Evolutionary conservation across 2,329 filamentous ascomycete genomes (phyloP).

Genomic region (Alternaria rosae): DNA sequence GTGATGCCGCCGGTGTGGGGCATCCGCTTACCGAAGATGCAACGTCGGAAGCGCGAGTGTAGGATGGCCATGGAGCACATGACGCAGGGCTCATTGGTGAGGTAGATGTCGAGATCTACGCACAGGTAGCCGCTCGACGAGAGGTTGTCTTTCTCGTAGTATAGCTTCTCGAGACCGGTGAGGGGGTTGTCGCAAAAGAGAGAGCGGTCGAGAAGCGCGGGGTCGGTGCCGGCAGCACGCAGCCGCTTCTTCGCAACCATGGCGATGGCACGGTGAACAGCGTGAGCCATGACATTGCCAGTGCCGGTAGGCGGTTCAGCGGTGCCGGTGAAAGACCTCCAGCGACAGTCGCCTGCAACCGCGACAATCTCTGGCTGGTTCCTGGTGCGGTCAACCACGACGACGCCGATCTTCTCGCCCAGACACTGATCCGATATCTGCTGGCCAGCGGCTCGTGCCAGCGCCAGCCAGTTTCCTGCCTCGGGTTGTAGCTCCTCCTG

Average conservation of each 20-base stretch:
- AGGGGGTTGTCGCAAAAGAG: slow-evolving; percentile 74
- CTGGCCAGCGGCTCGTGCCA: slow-evolving; percentile 70
- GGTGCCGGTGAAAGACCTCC: slow-evolving; percentile 55
- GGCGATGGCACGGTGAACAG: slow-evolving; percentile 79
- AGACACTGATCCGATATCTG: slow-evolving; percentile 65
- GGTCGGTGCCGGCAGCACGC: slow-evolving; percentile 44
- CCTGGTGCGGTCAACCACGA: slow-evolving; percentile 69
- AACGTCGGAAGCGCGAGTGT: slow-evolving; percentile 88
- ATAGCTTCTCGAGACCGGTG: slow-evolving; percentile 68
- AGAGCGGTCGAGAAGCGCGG: slow-evolving; percentile 38
- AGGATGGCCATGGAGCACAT: slow-evolving; percentile 98
- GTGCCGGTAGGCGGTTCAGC: slow-evolving; percentile 47
- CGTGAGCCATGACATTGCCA: slow-evolving; percentile 80
- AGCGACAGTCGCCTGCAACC: slow-evolving; percentile 78
- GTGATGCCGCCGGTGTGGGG: slow-evolving; percentile 81
- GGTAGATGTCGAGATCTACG: slow-evolving; percentile 89
- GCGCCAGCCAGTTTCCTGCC: slow-evolving; percentile 70
- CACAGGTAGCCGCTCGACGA: slow-evolving; percentile 87
- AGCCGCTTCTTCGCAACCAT: slow-evolving; percentile 73
- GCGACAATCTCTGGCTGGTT: slow-evolving; percentile 67
- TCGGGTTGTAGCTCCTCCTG: slow-evolving; percentile 72
- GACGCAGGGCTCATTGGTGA: slow-evolving; percentile 94
- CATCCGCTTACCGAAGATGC: slow-evolving; percentile 83
- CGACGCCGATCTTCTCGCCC: slow-evolving; percentile 76
- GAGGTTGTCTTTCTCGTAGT: slow-evolving; percentile 68